Evolutionary conservation across 768 basidiomycete species (phyloP).

Genomic region (Rhizopogon salebrosus): DNA sequence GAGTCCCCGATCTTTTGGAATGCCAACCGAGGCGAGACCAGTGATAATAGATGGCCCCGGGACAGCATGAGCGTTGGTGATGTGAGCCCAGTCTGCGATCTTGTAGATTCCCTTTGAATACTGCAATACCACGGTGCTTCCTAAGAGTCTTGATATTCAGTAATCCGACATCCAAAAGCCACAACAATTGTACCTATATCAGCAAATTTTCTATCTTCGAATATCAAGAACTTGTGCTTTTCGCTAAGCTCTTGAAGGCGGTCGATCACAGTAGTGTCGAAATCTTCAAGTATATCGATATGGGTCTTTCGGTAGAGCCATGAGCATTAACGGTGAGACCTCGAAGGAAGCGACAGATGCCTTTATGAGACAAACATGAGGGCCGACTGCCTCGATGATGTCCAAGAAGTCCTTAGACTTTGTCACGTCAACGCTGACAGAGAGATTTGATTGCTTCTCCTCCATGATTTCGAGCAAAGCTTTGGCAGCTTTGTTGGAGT

Average conservation of each 20-base stretch:
- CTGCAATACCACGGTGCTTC: conserved; percentile 93
- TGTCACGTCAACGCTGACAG: conserved; percentile 94
- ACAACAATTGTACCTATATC: conserved; percentile 73
- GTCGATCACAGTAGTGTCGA: conserved; percentile 65
- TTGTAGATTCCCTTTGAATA: conserved; percentile 91
- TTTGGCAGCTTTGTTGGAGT: conserved; percentile 73
- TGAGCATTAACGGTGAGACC: conserved; percentile 15
- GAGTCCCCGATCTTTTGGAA: conserved; percentile 73
- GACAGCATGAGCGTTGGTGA: conserved; percentile 95
- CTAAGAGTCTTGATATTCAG: conserved; percentile 36
- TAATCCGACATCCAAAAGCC: not conserved
- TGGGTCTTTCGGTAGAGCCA: conserved; percentile 67
- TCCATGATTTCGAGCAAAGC: conserved; percentile 77
- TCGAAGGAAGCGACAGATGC: conserved; percentile 34
- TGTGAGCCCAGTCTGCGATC: conserved; percentile 93
- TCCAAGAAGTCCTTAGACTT: conserved; percentile 70
- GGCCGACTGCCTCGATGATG: conserved; percentile 86
- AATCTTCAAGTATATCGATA: conserved; percentile 93
- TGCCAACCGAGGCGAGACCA: conserved; percentile 85
- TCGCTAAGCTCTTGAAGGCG: conserved; percentile 63
- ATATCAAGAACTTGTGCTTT: conserved; percentile 91
- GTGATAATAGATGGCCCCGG: conserved; percentile 93
- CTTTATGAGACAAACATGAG: conserved; percentile 92
- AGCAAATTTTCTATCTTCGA: conserved; percentile 98
- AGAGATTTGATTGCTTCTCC: conserved; percentile 86